A percentile compares a stretch with the other conserved stretches of the same genome.
Conservation (phyloP, 1,284 basidiomycete genomes). For the Cryptococcus sp. region DNA sequence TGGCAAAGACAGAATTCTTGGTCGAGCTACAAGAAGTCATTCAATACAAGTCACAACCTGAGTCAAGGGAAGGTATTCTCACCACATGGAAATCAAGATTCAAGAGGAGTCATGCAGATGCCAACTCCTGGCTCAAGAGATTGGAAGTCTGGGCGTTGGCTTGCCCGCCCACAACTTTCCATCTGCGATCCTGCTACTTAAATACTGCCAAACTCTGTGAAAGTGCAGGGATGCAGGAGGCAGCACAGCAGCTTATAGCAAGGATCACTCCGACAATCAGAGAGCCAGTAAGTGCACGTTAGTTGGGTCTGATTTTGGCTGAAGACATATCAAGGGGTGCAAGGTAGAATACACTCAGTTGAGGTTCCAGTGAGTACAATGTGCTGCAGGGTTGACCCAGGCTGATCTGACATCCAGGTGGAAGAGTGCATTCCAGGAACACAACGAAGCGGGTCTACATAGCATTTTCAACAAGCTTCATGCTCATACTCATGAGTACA, state of each 20-base stretch:
- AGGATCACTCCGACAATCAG: slow-evolving; percentile 23
- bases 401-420: slow-evolving; percentile 16
- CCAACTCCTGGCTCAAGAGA: slow-evolving; percentile 44
- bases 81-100: slow-evolving; percentile 34
- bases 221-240: slow-evolving; percentile 34
- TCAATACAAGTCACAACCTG: slow-evolving; percentile 42
- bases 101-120: slow-evolving; percentile 41
- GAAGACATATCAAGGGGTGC: slow-evolving; percentile 30
- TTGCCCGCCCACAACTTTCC: slow-evolving; percentile 27
- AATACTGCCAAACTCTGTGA: slow-evolving; percentile 47
- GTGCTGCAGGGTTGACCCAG: not conserved
- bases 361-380: slow-evolving; percentile 35
- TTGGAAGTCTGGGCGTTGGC: slow-evolving; percentile 45
- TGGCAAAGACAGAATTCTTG: slow-evolving; percentile 46
- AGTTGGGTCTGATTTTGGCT: not conserved
- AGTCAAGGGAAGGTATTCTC: slow-evolving; percentile 28
- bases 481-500: slow-evolving; percentile 24
- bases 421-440: slow-evolving; percentile 20
- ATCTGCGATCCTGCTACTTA: slow-evolving; percentile 41
- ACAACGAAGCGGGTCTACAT: slow-evolving; percentile 10
- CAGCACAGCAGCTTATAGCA: slow-evolving; percentile 33
- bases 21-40: slow-evolving; percentile 49
- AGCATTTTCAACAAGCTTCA: slow-evolving; percentile 22
- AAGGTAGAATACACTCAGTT: slow-evolving; percentile 43
- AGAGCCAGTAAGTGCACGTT: slow-evolving; percentile 28